These are phyloP conservation scores for Medicago ruthenica DNA, from an alignment of 306 rosid genomes.

Conservation along the genomic window DNA sequence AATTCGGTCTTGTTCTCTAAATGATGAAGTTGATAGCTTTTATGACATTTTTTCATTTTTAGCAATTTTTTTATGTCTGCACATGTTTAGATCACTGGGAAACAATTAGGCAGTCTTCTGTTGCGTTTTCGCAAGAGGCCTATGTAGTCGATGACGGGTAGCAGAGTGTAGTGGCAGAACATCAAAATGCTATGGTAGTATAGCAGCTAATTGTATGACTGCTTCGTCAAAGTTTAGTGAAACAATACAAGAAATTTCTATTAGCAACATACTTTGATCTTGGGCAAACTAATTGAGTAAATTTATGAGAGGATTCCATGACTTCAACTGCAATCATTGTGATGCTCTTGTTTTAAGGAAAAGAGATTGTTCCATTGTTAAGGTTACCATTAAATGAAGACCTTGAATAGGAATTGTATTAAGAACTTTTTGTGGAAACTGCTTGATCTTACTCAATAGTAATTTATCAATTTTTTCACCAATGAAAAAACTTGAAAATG, in stretches of 20 bases:
- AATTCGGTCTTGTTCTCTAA: background rate
- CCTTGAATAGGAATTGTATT: too few species aligned
- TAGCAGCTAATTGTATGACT: too few species aligned
- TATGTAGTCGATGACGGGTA: too few species aligned
- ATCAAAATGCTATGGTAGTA: too few species aligned
- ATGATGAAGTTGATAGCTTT: background rate
- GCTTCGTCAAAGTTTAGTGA: too few species aligned
- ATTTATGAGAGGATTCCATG: background rate
- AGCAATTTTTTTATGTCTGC: too few species aligned
- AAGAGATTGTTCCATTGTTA: background rate
- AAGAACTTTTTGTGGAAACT: background rate
- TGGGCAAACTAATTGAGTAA: background rate
- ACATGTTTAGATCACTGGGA: too few species aligned
- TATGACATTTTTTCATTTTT: too few species aligned
- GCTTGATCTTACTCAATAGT: background rate
- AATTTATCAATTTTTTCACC: background rate
- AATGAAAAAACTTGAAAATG: background rate
- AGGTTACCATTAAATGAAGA: too few species aligned
- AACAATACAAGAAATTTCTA: background rate
- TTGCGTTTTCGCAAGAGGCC: too few species aligned
- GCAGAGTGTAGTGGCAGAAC: too few species aligned
- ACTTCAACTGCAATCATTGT: background rate
- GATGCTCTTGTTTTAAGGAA: background rate
- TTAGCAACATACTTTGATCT: constrained; percentile 5
- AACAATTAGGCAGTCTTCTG: too few species aligned